phyloP scores from a whole-genome alignment of 257 asterid genomes.

The Anisodus tanguticus region DNA sequence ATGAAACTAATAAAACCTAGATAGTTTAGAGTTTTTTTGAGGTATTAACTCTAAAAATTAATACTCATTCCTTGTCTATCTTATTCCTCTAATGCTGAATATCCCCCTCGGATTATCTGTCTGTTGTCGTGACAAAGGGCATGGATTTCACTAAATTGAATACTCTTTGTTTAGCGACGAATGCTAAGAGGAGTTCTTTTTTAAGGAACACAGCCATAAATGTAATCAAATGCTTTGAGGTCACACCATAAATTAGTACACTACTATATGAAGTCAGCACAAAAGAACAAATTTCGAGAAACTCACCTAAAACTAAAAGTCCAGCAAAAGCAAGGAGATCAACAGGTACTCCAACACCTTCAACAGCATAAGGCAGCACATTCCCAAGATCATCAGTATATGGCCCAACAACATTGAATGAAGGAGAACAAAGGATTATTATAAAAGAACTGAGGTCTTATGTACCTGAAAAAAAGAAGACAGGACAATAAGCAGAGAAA shows the following conservation, averaged over 20 bases:
- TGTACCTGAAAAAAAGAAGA: conserved; percentile 61
- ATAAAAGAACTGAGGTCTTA: conserved; percentile 90
- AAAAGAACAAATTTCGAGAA: not conserved
- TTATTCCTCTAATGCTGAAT: too few species aligned
- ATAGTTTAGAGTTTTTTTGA: too few species aligned
- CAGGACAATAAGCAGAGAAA: conserved; percentile 5
- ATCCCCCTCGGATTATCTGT: too few species aligned
- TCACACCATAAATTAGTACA: not conserved
- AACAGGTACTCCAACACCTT: conserved; percentile 96
- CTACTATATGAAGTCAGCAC: not conserved
- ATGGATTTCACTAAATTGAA: not conserved
- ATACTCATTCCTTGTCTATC: too few species aligned
- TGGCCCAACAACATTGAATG: conserved; percentile 86
- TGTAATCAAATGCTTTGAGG: not conserved
- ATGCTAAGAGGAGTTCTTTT: not conserved
- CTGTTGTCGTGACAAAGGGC: too few species aligned
- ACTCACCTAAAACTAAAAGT: conserved; percentile 75
- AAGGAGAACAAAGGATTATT: conserved; percentile 88
- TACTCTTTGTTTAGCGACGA: not conserved
- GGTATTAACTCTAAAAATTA: too few species aligned
- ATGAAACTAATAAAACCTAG: not conserved
- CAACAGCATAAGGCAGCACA: conserved; percentile 89
- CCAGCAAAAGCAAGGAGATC: conserved; percentile 98
- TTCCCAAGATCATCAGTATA: conserved; percentile 88
- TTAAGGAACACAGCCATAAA: not conserved